These are phyloP conservation scores for Aspergillus cavernicola DNA, from an alignment of 495 filamentous ascomycete genomes.

Conservation along the genomic window DNA sequence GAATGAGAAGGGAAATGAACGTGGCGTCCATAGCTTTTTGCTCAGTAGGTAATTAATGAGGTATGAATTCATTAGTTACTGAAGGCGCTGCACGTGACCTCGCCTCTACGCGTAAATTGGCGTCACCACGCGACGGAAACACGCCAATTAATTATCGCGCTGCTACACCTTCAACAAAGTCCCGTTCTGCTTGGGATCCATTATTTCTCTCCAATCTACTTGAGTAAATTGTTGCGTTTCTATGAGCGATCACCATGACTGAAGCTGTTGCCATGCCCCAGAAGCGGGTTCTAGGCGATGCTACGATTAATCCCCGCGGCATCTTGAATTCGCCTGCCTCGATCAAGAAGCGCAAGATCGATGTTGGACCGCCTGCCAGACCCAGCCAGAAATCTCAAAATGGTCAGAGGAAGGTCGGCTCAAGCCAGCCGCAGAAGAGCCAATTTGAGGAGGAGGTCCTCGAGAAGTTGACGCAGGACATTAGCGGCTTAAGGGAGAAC, in stretches of 20 bases:
- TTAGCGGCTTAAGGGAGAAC: constrained; percentile 72
- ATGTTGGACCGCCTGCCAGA: constrained; percentile 50
- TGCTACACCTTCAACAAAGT: neutral
- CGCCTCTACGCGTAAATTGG: constrained; percentile 8
- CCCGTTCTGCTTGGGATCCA: too few relatives aligned
- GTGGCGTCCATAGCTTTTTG: too few relatives aligned
- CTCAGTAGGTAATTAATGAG: too few relatives aligned
- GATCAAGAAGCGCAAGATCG: constrained; percentile 78
- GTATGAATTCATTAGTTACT: too few relatives aligned
- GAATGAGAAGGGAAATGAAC: too few relatives aligned
- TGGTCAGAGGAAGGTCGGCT: constrained; percentile 55
- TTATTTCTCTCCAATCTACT: neutral
- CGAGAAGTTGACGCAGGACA: constrained; percentile 91
- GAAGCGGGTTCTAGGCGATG: constrained; percentile 59
- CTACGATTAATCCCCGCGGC: constrained; percentile 50
- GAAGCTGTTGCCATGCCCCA: constrained; percentile 46
- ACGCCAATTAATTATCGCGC: constrained; percentile 8
- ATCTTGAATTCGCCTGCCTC: constrained; percentile 43
- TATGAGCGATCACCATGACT: constrained; percentile 41
- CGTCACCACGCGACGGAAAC: constrained; percentile 14
- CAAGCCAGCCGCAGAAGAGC: constrained; percentile 78
- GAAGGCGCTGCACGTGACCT: constrained; percentile 9
- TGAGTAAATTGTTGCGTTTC: neutral
- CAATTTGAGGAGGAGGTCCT: constrained; percentile 91
- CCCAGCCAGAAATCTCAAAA: constrained; percentile 58